Conservation (phyloP, 495 filamentous ascomycete species). For the Aspergillus egyptiacus region DNA sequence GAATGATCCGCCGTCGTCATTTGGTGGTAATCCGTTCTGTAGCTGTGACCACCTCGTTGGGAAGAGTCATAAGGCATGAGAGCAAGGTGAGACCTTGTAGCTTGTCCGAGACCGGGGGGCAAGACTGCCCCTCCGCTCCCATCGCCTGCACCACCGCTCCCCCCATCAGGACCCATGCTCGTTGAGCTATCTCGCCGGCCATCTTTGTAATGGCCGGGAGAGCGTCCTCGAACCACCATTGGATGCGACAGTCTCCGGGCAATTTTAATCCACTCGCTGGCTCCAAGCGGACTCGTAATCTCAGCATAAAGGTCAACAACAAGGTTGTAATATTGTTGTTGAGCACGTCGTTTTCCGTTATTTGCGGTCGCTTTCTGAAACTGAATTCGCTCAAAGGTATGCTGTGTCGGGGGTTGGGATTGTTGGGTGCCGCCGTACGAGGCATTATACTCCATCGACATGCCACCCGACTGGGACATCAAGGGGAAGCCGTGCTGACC, state of each 20-base stretch:
- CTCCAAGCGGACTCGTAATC: conserved; percentile 39
- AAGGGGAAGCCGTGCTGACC: conserved; percentile 28
- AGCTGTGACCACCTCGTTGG: conserved; percentile 31
- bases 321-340: conserved; percentile 91
- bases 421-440: conserved; percentile 29
- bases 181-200: conserved; percentile 66
- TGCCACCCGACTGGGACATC: conserved; percentile 26
- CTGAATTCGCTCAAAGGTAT: conserved; percentile 88
- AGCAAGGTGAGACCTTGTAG: conserved; percentile 30
- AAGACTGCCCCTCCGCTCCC: conserved; percentile 25
- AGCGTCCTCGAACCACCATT: conserved; percentile 91
- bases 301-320: conserved; percentile 86
- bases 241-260: conserved; percentile 72
- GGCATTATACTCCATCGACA: conserved; percentile 37
- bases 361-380: conserved; percentile 96
- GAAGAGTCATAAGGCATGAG: conserved; percentile 35
- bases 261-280: conserved; percentile 63
- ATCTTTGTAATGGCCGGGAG: conserved; percentile 88
- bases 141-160: conserved; percentile 32
- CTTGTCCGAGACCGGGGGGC: conserved; percentile 31
- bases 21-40: conserved; percentile 34
- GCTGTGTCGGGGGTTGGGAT: conserved; percentile 39
- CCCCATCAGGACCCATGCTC: conserved; percentile 65
- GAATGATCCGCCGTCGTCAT: conserved; percentile 33
- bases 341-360: conserved; percentile 86